Evolutionary conservation across 257 asterid genomes (phyloP).

Genomic region (Paulownia fortunei): DNA sequence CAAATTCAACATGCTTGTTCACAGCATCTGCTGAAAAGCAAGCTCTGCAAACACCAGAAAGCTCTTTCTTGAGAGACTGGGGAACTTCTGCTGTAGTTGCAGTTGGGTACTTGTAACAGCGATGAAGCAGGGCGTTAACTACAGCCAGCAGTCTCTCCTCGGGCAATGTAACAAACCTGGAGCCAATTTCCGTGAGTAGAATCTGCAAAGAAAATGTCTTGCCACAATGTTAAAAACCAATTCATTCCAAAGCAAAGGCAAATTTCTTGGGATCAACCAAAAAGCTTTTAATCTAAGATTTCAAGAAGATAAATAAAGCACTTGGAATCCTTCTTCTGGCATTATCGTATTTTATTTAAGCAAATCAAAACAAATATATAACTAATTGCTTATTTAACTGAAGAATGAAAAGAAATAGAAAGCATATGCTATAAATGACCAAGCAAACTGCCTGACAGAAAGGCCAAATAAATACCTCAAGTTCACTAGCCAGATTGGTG

Average conservation of each 20-base stretch:
- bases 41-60: conserved; percentile 99
- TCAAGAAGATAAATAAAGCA: conserved; percentile 15
- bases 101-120: conserved; percentile 98
- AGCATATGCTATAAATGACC: conserved; percentile 14
- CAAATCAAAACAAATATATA: background rate
- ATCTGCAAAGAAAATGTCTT: conserved; percentile 50
- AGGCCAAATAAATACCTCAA: conserved; percentile 67
- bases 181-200: conserved; percentile 95
- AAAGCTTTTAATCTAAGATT: conserved; percentile 7
- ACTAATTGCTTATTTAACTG: conserved; percentile 10
- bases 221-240: conserved; percentile 9
- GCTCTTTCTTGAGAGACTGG: conserved; percentile 95
- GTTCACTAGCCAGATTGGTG: conserved; percentile 95
- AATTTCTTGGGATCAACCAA: conserved; percentile 19
- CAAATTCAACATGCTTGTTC: conserved; percentile 97
- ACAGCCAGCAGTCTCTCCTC: conserved; percentile 99
- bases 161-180: conserved; percentile 94
- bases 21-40: conserved; percentile 99
- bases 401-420: conserved; percentile 14
- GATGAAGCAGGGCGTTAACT: conserved; percentile 98
- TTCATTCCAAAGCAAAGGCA: conserved; percentile 14
- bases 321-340: background rate
- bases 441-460: conserved; percentile 25
- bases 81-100: conserved; percentile 99
- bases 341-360: background rate